Conservation (phyloP, 139 green algal genomes). For the Picochlorum sp. region DNA sequence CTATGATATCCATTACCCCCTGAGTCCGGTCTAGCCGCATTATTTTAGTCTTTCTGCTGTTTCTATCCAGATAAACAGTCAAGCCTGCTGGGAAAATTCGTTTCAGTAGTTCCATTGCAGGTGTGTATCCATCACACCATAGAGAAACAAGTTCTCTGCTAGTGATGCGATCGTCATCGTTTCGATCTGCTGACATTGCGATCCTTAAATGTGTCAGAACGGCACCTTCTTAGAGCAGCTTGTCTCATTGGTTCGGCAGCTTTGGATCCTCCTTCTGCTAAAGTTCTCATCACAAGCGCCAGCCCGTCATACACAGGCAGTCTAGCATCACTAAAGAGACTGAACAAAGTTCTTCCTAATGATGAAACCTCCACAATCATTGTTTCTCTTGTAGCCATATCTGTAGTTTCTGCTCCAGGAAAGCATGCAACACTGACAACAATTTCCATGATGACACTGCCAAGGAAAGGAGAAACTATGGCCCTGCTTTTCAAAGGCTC, state of each 20-base stretch:
- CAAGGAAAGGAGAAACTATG: slow-evolving; percentile 24
- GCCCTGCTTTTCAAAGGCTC: slow-evolving; percentile 12
- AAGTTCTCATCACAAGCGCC: slow-evolving; percentile 64
- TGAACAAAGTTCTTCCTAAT: slow-evolving; percentile 66
- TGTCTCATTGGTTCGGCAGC: slow-evolving; percentile 74
- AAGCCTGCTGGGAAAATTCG: slow-evolving; percentile 65
- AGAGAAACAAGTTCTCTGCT: slow-evolving; percentile 66
- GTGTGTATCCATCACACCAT: slow-evolving; percentile 68
- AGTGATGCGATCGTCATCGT: slow-evolving; percentile 9
- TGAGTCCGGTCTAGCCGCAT: background rate
- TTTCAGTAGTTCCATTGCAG: slow-evolving; percentile 60
- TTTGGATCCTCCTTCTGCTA: slow-evolving; percentile 59
- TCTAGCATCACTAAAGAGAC: slow-evolving; percentile 64
- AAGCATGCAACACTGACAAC: slow-evolving; percentile 45
- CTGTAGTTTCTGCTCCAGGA: slow-evolving; percentile 51
- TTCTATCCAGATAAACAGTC: slow-evolving; percentile 17
- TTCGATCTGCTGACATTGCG: slow-evolving; percentile 18
- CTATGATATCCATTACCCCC: background rate
- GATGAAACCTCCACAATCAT: slow-evolving; percentile 41
- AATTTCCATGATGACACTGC: slow-evolving; percentile 45
- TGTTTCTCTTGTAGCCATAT: slow-evolving; percentile 35
- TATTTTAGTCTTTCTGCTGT: background rate
- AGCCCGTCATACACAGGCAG: slow-evolving; percentile 45
- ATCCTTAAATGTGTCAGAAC: slow-evolving; percentile 64
- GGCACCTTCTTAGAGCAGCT: slow-evolving; percentile 73